Conservation (phyloP, 345 rosid species). For the Eucalyptus lansdowneana region DNA sequence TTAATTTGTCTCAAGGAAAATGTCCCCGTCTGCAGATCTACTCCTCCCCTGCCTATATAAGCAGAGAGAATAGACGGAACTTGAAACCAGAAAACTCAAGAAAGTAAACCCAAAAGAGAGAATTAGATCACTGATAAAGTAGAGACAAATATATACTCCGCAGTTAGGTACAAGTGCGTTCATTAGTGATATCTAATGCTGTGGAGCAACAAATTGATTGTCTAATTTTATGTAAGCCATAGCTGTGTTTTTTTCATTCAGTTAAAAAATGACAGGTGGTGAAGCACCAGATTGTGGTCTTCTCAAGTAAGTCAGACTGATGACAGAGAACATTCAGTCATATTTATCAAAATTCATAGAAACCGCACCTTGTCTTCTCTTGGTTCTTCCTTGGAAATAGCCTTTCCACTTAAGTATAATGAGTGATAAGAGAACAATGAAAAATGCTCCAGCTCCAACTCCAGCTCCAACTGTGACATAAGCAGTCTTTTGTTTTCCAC, state of each 20-base stretch:
- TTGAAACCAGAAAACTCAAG: not conserved
- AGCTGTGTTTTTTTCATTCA: not conserved
- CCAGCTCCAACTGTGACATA: constrained; percentile 7
- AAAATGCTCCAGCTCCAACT: constrained; percentile 6
- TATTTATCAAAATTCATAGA: not conserved
- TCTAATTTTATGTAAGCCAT: not conserved
- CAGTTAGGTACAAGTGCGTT: not conserved
- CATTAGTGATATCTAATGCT: not conserved
- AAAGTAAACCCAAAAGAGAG: not conserved
- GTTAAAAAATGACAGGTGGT: not conserved
- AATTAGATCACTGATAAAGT: not conserved
- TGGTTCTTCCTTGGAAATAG: not conserved
- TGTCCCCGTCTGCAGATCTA: constrained; percentile 20
- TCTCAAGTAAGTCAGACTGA: not conserved
- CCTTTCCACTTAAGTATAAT: constrained; percentile 21
- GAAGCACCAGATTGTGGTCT: not conserved
- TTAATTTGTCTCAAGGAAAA: constrained; percentile 24
- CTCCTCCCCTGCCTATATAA: not conserved
- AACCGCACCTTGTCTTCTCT: constrained; percentile 2
- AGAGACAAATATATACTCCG: not conserved
- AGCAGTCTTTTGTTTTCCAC: not conserved
- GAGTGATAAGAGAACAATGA: constrained; percentile 7
- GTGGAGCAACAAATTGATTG: not conserved
- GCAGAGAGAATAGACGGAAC: not conserved
- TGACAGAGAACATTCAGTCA: not conserved